Base-by-base conservation (phyloP, 768 basidiomycete species). In the Panaeolus cyanescens region DNA sequence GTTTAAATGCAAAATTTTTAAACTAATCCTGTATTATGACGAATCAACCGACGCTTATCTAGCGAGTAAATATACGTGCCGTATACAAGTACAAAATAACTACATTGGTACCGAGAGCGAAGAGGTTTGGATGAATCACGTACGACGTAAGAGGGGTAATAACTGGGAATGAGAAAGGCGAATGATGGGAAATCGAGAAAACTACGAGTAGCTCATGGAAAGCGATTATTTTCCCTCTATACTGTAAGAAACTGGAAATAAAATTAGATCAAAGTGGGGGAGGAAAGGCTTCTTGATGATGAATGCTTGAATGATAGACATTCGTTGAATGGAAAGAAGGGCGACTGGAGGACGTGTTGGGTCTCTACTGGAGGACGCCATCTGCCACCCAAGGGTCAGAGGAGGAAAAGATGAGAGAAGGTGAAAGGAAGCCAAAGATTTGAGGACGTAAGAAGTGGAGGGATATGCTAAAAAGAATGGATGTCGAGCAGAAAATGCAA, bases 81-180 rank as follows among this genome's bases (percentile, higher is more conserved):
- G 30, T 28, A 28, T 50, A 50, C 45, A 50, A 50, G 45, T 50
- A 50, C 45, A 50, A 50, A 50, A 50, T 30, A 50, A 50, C 45
- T 50, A 50, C 45, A 50, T 50, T 50, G 45, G 30, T 50, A 50
- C 25, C 25, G 45, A 50, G 19, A 50, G 45, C 25, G 25, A 50
- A 15, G 13, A 50, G 45, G 39, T 19, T 19, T n/a, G 22, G 9
- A 15, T 9, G 30, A 50, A 15, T 13, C 12, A 28, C 12, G 33
- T 25, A 50, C 10, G 8, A 50, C 30, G 45, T 25, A 28, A 28
- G 9, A 28, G 10, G 15, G 22, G 10, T 4, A 28, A 15, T 1
- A 13, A 25, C 4, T 50, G 37, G 19, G 19, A 8, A 19, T 19
- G 12, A 39, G 10, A 2, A 17, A 19, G 37, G 19, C 3, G 37